Evolutionary conservation across 2,329 filamentous ascomycete species (phyloP), one percentile per base, ranked within the genome.

Genomic region (Aspergillus quadrilineatus): DNA sequence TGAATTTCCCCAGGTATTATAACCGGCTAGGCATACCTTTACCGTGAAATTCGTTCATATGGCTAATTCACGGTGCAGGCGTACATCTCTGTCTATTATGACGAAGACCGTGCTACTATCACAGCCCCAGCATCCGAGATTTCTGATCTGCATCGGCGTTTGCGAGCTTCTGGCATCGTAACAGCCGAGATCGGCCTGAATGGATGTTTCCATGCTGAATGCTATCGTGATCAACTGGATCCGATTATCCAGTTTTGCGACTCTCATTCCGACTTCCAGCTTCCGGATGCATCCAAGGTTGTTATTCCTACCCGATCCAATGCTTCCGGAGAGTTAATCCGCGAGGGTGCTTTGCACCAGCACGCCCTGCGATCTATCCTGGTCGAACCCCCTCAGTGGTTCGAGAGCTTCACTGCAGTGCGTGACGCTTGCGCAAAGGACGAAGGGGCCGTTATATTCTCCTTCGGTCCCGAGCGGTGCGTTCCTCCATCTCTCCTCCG

Each of bases 381-480:
- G 0, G 43, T 42, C 3, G 34, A 61, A 15, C 57, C 44, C 9
- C 63, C 59, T n/a, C 42, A 57, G n/a, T 64, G 62, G 62, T 29
- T 50, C 17, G 17, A 54, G 9, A 63, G 54, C 7, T 61, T 64
- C 37, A 45, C 56, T 1, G 42, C 47, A 1, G 52, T 61, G 3
- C 50, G 63, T 28, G 50, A 2, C 53, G 58, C 9, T 42, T 63
- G 26, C 5, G 26, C 4, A 36, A 39, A 6, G 9, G 46, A 5
- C 47, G 56, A 1, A 4, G 48, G 26, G 26, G 26, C 26, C 10
- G 53, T 59, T 2, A 41, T 61, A 8, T 34, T 64, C 2, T 26
- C 61, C 8, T 63, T 64, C 14, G 62, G 62, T 1, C 59, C 57
- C 0, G 62, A 64, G 14, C 53, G 54, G 12, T 64, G 62, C 29